These are phyloP conservation scores for Aureobasidium zeae DNA, from an alignment of 2,329 filamentous ascomycete species.

Conservation along the genomic window DNA sequence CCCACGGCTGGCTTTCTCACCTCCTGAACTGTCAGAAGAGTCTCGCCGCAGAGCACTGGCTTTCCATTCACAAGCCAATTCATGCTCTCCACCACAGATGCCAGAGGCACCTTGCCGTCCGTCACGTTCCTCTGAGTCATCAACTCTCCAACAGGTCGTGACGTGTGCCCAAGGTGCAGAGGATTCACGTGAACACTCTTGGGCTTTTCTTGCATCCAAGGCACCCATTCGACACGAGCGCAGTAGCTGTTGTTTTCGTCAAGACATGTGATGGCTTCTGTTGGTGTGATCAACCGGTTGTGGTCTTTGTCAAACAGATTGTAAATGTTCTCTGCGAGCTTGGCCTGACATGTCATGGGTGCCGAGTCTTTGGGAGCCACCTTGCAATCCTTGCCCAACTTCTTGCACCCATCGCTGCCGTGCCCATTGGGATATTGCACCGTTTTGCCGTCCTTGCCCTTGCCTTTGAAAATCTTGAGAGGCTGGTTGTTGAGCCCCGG, in stretches of 20 bases:
- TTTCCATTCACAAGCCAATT: neutral
- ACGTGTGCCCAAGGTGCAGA: too few relatives aligned
- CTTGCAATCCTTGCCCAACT: neutral
- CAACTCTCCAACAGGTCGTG: neutral
- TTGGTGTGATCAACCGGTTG: neutral
- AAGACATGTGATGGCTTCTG: neutral
- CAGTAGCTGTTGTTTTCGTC: slow-evolving; percentile 1
- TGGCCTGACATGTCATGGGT: neutral
- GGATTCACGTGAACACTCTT: neutral
- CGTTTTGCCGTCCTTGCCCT: neutral
- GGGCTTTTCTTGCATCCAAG: neutral
- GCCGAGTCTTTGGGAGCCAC: neutral
- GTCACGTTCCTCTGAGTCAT: neutral
- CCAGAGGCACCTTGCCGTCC: neutral
- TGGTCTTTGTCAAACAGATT: neutral
- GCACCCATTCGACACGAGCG: neutral
- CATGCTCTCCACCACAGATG: neutral
- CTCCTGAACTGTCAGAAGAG: neutral
- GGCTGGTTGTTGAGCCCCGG: slow-evolving; percentile 1
- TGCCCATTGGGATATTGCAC: slow-evolving; percentile 3
- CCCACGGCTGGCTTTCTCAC: neutral
- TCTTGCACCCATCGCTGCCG: neutral
- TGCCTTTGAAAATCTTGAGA: neutral
- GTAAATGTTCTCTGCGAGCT: neutral
- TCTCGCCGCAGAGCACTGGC: neutral